Evolutionary conservation across 192 early-diverging fungal genomes (phyloP).

Genomic region (Entomortierella chlamydospora): DNA sequence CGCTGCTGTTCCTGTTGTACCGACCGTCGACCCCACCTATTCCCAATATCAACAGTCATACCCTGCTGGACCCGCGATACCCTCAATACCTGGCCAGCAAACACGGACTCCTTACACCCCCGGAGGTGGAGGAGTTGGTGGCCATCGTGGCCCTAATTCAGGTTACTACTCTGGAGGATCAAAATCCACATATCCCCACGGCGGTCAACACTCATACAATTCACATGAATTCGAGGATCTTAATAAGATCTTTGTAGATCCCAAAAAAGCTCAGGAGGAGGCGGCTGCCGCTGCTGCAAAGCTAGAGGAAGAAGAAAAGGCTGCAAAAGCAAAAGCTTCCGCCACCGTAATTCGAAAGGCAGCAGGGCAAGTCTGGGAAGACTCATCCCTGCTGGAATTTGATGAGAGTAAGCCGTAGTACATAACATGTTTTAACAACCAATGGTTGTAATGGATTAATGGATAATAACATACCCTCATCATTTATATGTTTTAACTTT

Average conservation of each 20-base stretch:
- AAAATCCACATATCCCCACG: neutral
- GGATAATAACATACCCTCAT: no score
- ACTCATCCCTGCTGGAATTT: constrained; percentile 87
- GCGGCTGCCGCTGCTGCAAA: constrained; percentile 32
- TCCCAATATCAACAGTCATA: constrained; percentile 25
- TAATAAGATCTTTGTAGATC: constrained; percentile 51
- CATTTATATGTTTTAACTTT: no score
- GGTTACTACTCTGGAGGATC: constrained; percentile 2
- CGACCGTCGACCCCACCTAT: constrained; percentile 5
- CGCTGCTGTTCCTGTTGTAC: neutral
- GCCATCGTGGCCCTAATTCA: neutral
- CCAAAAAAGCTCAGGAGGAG: constrained; percentile 47
- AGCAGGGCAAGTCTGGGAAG: constrained; percentile 96
- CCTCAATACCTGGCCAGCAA: constrained; percentile 18
- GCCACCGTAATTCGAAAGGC: constrained; percentile 81
- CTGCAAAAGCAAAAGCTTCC: constrained; percentile 63
- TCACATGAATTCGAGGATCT: constrained; percentile 34
- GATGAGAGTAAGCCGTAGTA: constrained; percentile 67
- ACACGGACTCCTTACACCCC: constrained; percentile 1
- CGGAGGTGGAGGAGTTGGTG: no score
- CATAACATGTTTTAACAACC: no score
- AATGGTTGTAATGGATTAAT: neutral
- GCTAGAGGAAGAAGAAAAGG: constrained; percentile 38
- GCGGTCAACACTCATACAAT: neutral
- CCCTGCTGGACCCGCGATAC: neutral